Evolutionary conservation across 306 rosid genomes (phyloP).

Genomic region (Cercis canadensis): DNA sequence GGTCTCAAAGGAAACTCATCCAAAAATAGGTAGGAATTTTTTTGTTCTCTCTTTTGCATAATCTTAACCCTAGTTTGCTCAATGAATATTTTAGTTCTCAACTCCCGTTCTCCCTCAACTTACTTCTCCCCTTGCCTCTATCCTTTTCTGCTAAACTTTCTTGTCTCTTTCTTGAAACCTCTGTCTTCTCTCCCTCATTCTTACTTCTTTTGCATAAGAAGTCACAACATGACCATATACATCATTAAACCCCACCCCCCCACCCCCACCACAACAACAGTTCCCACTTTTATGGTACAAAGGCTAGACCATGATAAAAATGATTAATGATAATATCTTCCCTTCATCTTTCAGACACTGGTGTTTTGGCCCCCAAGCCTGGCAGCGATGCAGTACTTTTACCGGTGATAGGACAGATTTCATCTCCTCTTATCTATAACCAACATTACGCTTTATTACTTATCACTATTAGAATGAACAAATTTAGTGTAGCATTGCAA

Average conservation of each 20-base stretch:
- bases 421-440: neutral
- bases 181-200: conserved; percentile 1
- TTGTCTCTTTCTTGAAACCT: neutral
- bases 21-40: neutral
- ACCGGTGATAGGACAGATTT: too few relatives aligned
- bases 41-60: conserved; percentile 2
- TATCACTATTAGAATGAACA: too few relatives aligned
- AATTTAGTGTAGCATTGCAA: too few relatives aligned
- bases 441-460: neutral
- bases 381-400: too few relatives aligned
- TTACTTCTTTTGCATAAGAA: neutral
- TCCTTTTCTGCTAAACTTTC: neutral
- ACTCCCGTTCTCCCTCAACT: neutral
- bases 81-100: neutral
- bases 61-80: neutral
- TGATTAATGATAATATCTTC: too few relatives aligned
- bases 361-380: too few relatives aligned
- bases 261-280: too few relatives aligned
- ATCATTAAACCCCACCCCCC: too few relatives aligned
- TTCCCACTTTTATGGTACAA: too few relatives aligned
- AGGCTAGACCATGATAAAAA: too few relatives aligned
- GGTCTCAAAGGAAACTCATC: neutral
- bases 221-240: too few relatives aligned
- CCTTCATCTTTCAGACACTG: too few relatives aligned
- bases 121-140: neutral